phyloP scores from a whole-genome alignment of 2,329 filamentous ascomycete species.

The Paraphoma chrysanthemicola region DNA sequence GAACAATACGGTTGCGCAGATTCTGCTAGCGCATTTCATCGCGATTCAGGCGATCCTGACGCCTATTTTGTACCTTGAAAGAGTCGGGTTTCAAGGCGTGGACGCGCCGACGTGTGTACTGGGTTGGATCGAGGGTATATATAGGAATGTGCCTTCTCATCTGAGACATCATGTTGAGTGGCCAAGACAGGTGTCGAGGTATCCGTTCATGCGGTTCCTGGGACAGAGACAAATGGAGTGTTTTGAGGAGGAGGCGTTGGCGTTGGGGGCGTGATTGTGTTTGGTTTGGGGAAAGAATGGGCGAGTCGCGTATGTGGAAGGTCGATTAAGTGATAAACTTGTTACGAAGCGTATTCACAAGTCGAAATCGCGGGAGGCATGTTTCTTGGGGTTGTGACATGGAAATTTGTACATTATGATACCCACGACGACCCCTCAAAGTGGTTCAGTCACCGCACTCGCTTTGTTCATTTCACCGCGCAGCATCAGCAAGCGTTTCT shows the following conservation, averaged over 20 bases:
- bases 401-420: slow-evolving; percentile 8
- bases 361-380: neutral
- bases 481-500: too few species aligned
- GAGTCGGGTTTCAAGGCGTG: slow-evolving; percentile 42
- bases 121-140: slow-evolving; percentile 44
- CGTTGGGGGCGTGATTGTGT: neutral
- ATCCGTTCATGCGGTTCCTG: slow-evolving; percentile 35
- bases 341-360: too few species aligned
- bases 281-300: too few species aligned
- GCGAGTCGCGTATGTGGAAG: too few species aligned
- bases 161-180: slow-evolving; percentile 38
- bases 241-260: slow-evolving; percentile 10
- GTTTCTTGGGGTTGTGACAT: neutral
- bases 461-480: slow-evolving; percentile 4
- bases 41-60: slow-evolving; percentile 54
- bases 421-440: slow-evolving; percentile 8
- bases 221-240: slow-evolving; percentile 27
- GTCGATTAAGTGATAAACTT: too few species aligned
- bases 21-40: slow-evolving; percentile 58
- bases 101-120: slow-evolving; percentile 40
- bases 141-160: slow-evolving; percentile 30
- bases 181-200: slow-evolving; percentile 38
- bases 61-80: slow-evolving; percentile 47
- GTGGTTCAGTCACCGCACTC: slow-evolving; percentile 8
- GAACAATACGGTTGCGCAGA: slow-evolving; percentile 50